Evolutionary conservation across 1,139 yeast genomes (phyloP).

Genomic region (Kodamaea derodonti): DNA sequence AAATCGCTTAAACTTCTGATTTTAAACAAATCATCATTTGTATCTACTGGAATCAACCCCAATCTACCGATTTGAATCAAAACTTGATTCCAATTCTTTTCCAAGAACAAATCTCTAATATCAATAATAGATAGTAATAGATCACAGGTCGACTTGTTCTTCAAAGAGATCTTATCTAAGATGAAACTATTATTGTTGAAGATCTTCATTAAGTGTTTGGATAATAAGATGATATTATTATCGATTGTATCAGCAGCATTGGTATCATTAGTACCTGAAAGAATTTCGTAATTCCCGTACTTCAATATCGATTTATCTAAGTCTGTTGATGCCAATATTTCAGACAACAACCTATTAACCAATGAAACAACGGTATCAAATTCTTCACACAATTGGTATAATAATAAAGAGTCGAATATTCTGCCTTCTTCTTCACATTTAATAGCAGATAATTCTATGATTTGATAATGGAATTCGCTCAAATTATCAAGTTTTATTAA

Average conservation of each 20-base stretch:
- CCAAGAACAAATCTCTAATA: conserved; percentile 59
- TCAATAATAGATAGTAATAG: conserved; percentile 62
- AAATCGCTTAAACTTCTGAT: conserved; percentile 42
- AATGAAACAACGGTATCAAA: conserved; percentile 78
- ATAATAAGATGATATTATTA: conserved; percentile 51
- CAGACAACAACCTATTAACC: conserved; percentile 77
- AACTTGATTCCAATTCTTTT: conserved; percentile 59
- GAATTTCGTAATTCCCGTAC: conserved; percentile 33
- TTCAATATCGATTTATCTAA: conserved; percentile 57
- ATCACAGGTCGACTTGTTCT: conserved; percentile 59
- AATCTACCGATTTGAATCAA: conserved; percentile 55
- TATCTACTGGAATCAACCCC: conserved; percentile 61
- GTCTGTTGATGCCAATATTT: conserved; percentile 70
- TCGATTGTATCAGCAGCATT: conserved; percentile 29
- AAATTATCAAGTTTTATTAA: conserved; percentile 59
- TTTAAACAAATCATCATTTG: conserved; percentile 33
- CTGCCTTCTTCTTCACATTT: conserved; percentile 93
- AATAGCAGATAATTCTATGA: conserved; percentile 80
- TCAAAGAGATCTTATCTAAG: conserved; percentile 37
- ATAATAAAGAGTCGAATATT: conserved; percentile 75
- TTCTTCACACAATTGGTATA: conserved; percentile 87
- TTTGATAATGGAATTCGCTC: conserved; percentile 45
- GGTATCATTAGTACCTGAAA: conserved; percentile 14
- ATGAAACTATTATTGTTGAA: conserved; percentile 53
- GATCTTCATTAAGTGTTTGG: conserved; percentile 52